phyloP scores from a whole-genome alignment of 1,284 basidiomycete genomes.

The Flammula alnicola region DNA sequence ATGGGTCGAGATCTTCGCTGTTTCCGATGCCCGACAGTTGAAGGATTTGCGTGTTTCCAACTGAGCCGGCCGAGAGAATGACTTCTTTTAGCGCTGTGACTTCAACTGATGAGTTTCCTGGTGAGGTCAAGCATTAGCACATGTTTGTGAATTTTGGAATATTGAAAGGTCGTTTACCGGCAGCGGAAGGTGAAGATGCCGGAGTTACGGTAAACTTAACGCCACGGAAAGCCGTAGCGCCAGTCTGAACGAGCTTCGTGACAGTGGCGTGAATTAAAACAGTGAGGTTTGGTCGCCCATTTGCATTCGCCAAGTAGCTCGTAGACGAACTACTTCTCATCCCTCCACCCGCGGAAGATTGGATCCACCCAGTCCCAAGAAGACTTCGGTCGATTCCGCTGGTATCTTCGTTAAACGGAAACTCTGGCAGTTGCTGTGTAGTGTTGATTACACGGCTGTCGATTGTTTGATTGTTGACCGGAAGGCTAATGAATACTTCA shows the following conservation, averaged over 20 bases:
- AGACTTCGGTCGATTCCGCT: slow-evolving; percentile 42
- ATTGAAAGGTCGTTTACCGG: too few species aligned
- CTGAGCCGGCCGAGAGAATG: slow-evolving; percentile 11
- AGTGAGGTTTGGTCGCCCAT: slow-evolving; percentile 43
- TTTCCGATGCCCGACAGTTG: slow-evolving; percentile 12
- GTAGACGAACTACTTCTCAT: slow-evolving; percentile 41
- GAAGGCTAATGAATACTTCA: slow-evolving; percentile 37
- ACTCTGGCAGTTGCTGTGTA: slow-evolving; percentile 35
- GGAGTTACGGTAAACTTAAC: too few species aligned
- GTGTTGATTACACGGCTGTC: slow-evolving; percentile 40
- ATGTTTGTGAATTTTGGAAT: too few species aligned
- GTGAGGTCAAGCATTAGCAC: neutral
- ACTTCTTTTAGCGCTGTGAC: slow-evolving; percentile 12
- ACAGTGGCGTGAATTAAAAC: slow-evolving; percentile 47
- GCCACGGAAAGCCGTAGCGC: slow-evolving; percentile 1
- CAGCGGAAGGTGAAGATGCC: too few species aligned
- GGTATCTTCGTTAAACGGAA: slow-evolving; percentile 44
- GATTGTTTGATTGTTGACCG: slow-evolving; percentile 33
- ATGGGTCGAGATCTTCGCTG: slow-evolving; percentile 1
- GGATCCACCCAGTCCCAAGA: slow-evolving; percentile 44
- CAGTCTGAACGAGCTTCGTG: slow-evolving; percentile 36
- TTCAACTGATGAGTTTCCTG: neutral
- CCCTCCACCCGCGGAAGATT: slow-evolving; percentile 36
- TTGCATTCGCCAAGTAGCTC: slow-evolving; percentile 40
- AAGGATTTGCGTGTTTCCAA: slow-evolving; percentile 11